phyloP scores from a whole-genome alignment of 2,329 filamentous ascomycete genomes.

The Aspergillus sp. region DNA sequence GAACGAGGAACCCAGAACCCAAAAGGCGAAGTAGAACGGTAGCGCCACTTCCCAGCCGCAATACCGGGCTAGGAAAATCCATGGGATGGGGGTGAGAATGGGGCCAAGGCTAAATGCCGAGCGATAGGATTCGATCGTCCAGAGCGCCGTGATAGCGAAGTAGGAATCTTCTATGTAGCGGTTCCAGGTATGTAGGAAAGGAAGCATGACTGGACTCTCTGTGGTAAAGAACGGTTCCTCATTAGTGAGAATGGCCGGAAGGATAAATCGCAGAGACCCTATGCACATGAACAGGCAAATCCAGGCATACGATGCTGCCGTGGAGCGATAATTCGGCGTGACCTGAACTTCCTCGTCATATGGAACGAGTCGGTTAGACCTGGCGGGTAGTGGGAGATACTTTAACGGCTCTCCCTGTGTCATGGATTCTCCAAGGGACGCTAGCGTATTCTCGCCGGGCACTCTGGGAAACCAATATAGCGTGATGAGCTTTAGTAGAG shows the following conservation, averaged over 20 bases:
- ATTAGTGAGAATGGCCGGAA: background rate
- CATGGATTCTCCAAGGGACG: background rate
- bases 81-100: background rate
- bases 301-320: background rate
- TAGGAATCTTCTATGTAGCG: background rate
- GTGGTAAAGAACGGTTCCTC: background rate
- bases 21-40: background rate
- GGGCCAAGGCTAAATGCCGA: background rate
- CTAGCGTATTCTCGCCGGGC: background rate
- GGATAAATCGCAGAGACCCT: background rate
- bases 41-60: background rate
- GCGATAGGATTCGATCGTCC: conserved; percentile 7
- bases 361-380: background rate
- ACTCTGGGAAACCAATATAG: background rate
- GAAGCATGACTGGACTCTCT: background rate
- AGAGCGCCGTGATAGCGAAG: background rate
- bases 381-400: background rate
- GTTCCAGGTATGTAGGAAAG: background rate
- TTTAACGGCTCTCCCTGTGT: background rate
- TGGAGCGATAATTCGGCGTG: background rate
- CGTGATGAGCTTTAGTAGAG: background rate
- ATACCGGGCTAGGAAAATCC: background rate
- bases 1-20: background rate
- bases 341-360: background rate
- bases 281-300: background rate